phyloP scores from a whole-genome alignment of 164 flowering plant genomes.

The Paratinospora sagittata region DNA sequence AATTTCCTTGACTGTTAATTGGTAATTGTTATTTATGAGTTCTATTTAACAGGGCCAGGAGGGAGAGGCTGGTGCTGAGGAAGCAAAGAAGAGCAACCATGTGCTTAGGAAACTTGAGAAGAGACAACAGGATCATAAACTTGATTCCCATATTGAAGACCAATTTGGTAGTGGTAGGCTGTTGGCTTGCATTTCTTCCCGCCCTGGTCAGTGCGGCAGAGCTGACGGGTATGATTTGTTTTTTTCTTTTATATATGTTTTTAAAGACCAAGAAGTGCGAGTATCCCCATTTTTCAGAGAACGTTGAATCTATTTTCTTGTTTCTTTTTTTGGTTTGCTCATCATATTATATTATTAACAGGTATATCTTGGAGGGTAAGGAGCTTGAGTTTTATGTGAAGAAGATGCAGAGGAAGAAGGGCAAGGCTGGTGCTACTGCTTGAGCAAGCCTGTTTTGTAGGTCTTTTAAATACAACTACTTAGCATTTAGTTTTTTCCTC shows the following conservation, averaged over 20 bases:
- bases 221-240: conserved; percentile 23
- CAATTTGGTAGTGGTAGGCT: conserved; percentile 28
- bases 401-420: conserved; percentile 30
- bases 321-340: neutral
- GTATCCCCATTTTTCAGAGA: no score
- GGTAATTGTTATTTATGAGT: neutral
- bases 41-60: conserved; percentile 13
- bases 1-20: neutral
- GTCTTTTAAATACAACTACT: neutral
- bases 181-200: conserved; percentile 28
- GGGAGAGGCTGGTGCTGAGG: conserved; percentile 20
- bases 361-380: conserved; percentile 31
- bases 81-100: conserved; percentile 27
- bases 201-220: conserved; percentile 35
- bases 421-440: conserved; percentile 23
- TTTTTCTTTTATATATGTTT: neutral
- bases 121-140: conserved; percentile 23
- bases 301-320: neutral
- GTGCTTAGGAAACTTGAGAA: conserved; percentile 24
- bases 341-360: neutral
- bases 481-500: neutral
- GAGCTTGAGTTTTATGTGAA: conserved; percentile 32
- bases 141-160: conserved; percentile 30
- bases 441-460: neutral
- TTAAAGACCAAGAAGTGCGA: neutral